Percentiles rank a stretch among this genome's conserved stretches.
These are phyloP conservation scores for Phaeoacremonium minimum DNA, from an alignment of 2,329 filamentous ascomycete species.

Conservation along the genomic window DNA sequence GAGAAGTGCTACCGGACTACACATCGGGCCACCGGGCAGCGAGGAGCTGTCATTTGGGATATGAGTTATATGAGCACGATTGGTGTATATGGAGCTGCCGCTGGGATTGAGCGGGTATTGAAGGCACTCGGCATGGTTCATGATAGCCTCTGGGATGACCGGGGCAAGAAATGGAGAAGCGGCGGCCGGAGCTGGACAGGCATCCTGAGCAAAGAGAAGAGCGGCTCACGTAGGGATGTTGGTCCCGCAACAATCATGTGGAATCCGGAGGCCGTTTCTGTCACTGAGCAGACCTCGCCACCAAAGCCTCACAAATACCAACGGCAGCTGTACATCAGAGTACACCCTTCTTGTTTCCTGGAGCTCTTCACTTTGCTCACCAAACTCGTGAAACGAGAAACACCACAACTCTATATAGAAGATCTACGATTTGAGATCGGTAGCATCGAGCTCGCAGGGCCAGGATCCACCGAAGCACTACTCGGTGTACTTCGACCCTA, in stretches of 20 bases:
- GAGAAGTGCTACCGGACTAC: conserved; percentile 87
- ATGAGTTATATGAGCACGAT: conserved; percentile 92
- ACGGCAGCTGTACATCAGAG: conserved; percentile 60
- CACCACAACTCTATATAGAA: conserved; percentile 58
- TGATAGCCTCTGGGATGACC: conserved; percentile 57
- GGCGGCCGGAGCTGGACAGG: conserved; percentile 47
- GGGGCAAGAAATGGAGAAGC: conserved; percentile 66
- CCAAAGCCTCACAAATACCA: conserved; percentile 10
- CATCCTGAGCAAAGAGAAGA: conserved; percentile 47
- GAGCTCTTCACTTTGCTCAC: conserved; percentile 63
- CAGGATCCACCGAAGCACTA: conserved; percentile 75
- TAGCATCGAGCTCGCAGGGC: conserved; percentile 55
- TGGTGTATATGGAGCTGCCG: conserved; percentile 62
- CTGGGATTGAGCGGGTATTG: conserved; percentile 63
- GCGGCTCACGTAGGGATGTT: conserved; percentile 52
- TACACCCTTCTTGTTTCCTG: conserved; percentile 78
- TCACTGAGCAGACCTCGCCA: conserved; percentile 8
- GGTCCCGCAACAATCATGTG: conserved; percentile 73
- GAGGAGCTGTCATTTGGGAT: conserved; percentile 85
- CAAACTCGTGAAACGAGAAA: conserved; percentile 53
- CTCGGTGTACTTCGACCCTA: conserved; percentile 61
- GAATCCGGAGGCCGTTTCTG: conserved; percentile 44
- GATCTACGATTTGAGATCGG: conserved; percentile 67
- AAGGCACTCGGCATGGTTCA: conserved; percentile 59
- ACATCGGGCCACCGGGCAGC: conserved; percentile 71